Base-by-base conservation (phyloP, 495 filamentous ascomycete genomes). In the Tuber microsphaerosporum region DNA sequence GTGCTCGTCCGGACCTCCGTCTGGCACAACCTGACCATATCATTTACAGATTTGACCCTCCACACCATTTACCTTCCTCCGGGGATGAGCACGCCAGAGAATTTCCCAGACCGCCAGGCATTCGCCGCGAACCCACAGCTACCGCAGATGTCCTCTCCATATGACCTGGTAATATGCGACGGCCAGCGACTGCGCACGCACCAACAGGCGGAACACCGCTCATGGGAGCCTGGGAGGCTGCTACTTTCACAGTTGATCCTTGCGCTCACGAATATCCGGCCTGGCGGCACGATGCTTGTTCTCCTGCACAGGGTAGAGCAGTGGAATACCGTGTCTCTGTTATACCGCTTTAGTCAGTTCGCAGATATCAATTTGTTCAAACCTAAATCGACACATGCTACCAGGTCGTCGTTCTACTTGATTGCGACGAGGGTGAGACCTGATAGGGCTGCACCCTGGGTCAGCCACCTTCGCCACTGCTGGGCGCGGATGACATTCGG, bases 101-200 rank as follows among this genome's bases (percentile, higher is more conserved):
- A 76, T 19, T 77, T 70, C 3, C 73, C 75, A 12, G 75, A 77
- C 48, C 74, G 44, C n/a, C 65, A 74, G 5, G 75, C 73, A 9
- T 77, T 77, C 37, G 22, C 39, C 2, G 26, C 44, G 34, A 77
- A 77, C 51, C 65, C 39, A 42, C 75, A 73, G 20, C 34, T 77
- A 16, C 75, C 73, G 8, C 65, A 46, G 22, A 19, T 75, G 31
- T 70, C 43, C 19, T 16, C 46, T 0, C 56, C 56, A 65, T 90
- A 89, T 77, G 85, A 90, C 73, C 84, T 90, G 2, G 83, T 88
- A 19, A 80, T 91, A 56, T 90, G 88, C 80, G 88, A 90, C 75
- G 88, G 88, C 1, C 86, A 89, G 48, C 86, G 88, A 2, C 82
- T 89, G 20, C 80, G 88, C 22, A 86, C 79, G 0, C 88, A 90